Conservation (phyloP, 208 protist species). For the Trypanosoma theileri region DNA sequence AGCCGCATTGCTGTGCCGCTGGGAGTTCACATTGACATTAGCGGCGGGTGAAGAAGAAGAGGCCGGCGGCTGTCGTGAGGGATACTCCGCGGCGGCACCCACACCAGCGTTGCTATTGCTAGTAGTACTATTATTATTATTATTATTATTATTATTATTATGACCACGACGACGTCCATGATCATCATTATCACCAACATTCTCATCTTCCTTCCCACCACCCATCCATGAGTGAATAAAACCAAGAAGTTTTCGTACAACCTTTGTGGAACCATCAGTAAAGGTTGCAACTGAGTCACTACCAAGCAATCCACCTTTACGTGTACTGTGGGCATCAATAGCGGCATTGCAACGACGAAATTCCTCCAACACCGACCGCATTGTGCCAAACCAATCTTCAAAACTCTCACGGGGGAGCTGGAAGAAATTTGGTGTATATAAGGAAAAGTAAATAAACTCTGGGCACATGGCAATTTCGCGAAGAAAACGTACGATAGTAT, state of each 20-base stretch:
- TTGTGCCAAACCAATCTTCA: conserved; percentile 46
- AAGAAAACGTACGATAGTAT: conserved; percentile 70
- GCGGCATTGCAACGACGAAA: conserved; percentile 42
- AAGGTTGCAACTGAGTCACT: conserved; percentile 54
- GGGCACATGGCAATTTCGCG: conserved; percentile 65
- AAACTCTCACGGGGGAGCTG: conserved; percentile 73
- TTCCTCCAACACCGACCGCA: conserved; percentile 42
- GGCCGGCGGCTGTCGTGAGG: too few relatives aligned
- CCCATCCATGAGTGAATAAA: conserved; percentile 42
- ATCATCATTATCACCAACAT: conserved; percentile 9
- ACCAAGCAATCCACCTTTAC: conserved; percentile 44
- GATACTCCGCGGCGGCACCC: neutral
- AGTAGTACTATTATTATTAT: neutral
- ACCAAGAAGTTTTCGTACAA: conserved; percentile 58
- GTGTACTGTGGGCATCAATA: conserved; percentile 58
- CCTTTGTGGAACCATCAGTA: conserved; percentile 49
- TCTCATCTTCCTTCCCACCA: conserved; percentile 1
- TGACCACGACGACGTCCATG: neutral
- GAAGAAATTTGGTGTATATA: conserved; percentile 76
- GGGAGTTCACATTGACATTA: neutral
- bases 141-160: neutral
- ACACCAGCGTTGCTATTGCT: neutral
- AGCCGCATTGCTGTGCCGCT: neutral
- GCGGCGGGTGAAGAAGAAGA: too few relatives aligned
- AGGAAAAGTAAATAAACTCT: conserved; percentile 76